Evolutionary conservation across 768 basidiomycete species (phyloP), one percentile per base, ranked within the genome.

Genomic region (Hemileccinum impolitum): DNA sequence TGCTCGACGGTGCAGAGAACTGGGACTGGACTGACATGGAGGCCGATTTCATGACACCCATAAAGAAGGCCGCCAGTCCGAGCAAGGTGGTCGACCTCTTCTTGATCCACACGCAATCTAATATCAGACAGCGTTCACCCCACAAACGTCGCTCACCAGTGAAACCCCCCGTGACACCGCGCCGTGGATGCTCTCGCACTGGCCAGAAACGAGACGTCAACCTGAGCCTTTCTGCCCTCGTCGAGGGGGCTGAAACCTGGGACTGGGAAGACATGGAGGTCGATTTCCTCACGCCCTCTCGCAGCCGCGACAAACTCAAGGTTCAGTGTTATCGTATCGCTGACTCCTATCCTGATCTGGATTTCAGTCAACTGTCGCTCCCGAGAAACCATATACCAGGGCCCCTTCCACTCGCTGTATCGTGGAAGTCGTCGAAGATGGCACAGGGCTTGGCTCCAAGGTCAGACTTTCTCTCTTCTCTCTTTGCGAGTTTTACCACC

Each of bases 11-110:
- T 0, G 81, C 80, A 1, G 86, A 85, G 57, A 71, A 76, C 32
- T 86, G 85, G 82, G 83, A 89, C 54, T 81, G 84, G 78, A 72
- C 77, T 28, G 79, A 81, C 51, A 76, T 77, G 72, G 70, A 74
- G 43, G 63, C 69, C 0, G 78, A 80, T 51, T 73, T 74, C 26
- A 51, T 78, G 37, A 76, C 75, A 2, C 81, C 82, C 3, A 75
- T 72, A 49, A 83, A 79, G 48, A 70, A 72, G 28, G 61, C 61
- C 3, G 54, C 56, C 11, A 69, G 67, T 41, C 58, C 55, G 56
- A 62, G 43, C 34, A 61, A 61, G 45, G 56, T 50, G 28, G 8
- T 39, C 18, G 19, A 0, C 12, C 25, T 44, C 7, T 35, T 23
- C 26, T 39, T 10, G 3, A 23, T 11, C 2, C 31, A 18, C 19